Evolutionary conservation across 2,329 filamentous ascomycete genomes (phyloP).

Genomic region (Tolypocladium guangdongense): DNA sequence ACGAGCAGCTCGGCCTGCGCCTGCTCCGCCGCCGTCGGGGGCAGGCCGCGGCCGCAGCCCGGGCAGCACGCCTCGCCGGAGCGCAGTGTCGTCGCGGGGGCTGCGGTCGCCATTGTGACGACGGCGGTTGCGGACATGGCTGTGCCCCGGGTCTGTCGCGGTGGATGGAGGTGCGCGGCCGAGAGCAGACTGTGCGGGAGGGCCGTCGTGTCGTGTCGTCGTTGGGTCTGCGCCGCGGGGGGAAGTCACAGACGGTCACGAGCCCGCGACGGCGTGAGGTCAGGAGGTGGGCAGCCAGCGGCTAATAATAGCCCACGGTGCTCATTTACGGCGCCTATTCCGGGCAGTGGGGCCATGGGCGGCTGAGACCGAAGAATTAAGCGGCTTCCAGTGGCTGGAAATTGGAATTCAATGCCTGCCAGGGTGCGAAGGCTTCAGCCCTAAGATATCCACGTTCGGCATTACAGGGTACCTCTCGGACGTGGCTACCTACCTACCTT

Average conservation of each 20-base stretch:
- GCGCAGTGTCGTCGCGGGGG: conserved; percentile 11
- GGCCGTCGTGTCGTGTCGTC: not conserved
- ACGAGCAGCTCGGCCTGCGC: conserved; percentile 33
- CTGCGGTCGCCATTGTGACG: too few relatives aligned
- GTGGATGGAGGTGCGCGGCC: not conserved
- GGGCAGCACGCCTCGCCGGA: conserved; percentile 31
- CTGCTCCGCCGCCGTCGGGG: conserved; percentile 17
- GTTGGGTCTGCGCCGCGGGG: not conserved
- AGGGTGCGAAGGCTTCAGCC: too few relatives aligned
- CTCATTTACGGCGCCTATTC: too few relatives aligned
- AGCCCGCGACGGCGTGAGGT: not conserved
- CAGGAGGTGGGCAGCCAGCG: not conserved
- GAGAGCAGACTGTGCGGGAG: not conserved
- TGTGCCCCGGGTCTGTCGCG: too few relatives aligned
- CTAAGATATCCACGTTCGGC: too few relatives aligned
- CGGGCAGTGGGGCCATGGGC: not conserved
- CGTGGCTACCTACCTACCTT: too few relatives aligned
- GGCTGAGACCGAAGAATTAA: not conserved
- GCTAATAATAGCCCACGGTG: too few relatives aligned
- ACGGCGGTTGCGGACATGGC: conserved; percentile 16
- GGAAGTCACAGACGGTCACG: not conserved
- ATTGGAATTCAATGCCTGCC: too few relatives aligned
- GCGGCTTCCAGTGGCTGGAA: not conserved
- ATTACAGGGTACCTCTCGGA: too few relatives aligned
- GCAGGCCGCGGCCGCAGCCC: conserved; percentile 33